Evolutionary conservation across 148 eudicot species (phyloP).

Genomic region (Pouteria glomerata): DNA sequence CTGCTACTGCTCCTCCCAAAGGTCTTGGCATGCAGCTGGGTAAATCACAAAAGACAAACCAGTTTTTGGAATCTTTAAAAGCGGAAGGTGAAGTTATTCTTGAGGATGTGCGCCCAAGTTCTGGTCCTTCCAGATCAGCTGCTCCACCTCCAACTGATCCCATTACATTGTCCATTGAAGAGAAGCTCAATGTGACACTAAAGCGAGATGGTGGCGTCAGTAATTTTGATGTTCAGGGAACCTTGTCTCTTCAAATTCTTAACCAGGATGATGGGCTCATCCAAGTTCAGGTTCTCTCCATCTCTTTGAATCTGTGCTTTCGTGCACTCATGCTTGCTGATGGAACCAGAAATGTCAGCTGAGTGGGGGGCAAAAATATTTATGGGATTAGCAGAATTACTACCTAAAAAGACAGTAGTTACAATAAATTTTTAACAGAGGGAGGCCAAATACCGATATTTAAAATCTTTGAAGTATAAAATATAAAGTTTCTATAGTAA

Average conservation of each 20-base stretch:
- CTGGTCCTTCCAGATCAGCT: constrained; percentile 60
- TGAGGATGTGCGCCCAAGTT: constrained; percentile 73
- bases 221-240: constrained; percentile 91
- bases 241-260: constrained; percentile 76
- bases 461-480: no score
- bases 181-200: constrained; percentile 79
- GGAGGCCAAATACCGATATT: no score
- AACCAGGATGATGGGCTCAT: constrained; percentile 80
- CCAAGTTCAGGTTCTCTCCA: constrained; percentile 79
- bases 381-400: no score
- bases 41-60: constrained; percentile 64
- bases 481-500: no score
- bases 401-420: no score
- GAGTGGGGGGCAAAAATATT: no score
- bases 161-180: constrained; percentile 78
- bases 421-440: no score
- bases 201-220: constrained; percentile 84
- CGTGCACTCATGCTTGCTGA: neutral
- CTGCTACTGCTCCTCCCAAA: constrained; percentile 86
- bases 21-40: constrained; percentile 94
- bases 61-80: constrained; percentile 88
- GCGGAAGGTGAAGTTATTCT: constrained; percentile 94
- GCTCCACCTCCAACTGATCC: constrained; percentile 87
- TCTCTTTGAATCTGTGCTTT: neutral
- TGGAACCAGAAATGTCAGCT: no score